Evolutionary conservation across 2,329 filamentous ascomycete genomes (phyloP).

Genomic region (Penicillium nordicum): DNA sequence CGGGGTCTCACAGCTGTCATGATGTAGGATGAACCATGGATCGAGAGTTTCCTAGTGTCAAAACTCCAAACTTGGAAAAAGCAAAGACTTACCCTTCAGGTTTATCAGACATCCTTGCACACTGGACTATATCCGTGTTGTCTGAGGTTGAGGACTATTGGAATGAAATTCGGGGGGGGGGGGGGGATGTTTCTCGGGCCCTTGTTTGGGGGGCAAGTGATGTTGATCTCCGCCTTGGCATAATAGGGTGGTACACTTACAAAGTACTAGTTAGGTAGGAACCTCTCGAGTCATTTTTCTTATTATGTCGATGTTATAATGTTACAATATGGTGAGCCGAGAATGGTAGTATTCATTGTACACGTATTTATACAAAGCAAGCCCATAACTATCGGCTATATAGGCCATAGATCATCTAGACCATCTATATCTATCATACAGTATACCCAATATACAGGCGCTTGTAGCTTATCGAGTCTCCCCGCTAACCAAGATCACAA

Average conservation of each 20-base stretch:
- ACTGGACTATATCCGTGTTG: background rate
- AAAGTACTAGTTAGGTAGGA: too few relatives aligned
- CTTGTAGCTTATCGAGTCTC: constrained; percentile 27
- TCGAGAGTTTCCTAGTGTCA: background rate
- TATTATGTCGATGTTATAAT: background rate
- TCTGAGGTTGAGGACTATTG: background rate
- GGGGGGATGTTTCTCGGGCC: background rate
- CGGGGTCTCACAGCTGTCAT: background rate
- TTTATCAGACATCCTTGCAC: constrained; percentile 20
- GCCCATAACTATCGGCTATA: background rate
- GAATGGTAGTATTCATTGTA: background rate
- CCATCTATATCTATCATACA: constrained; percentile 11
- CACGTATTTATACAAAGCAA: constrained; percentile 1
- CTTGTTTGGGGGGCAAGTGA: constrained; percentile 11
- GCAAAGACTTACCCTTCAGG: constrained; percentile 24
- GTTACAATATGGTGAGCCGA: background rate
- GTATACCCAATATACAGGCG: background rate
- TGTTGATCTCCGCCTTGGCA: constrained; percentile 11
- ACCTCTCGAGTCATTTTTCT: background rate
- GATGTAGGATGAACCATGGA: constrained; percentile 15
- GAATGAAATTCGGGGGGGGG: background rate
- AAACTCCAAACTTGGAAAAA: background rate
- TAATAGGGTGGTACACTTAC: background rate
- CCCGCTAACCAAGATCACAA: constrained; percentile 74
- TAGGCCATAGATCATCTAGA: background rate